Evolutionary conservation across 352 stramenopile species (phyloP).

Genomic region (Elongisporangium prolatum): DNA sequence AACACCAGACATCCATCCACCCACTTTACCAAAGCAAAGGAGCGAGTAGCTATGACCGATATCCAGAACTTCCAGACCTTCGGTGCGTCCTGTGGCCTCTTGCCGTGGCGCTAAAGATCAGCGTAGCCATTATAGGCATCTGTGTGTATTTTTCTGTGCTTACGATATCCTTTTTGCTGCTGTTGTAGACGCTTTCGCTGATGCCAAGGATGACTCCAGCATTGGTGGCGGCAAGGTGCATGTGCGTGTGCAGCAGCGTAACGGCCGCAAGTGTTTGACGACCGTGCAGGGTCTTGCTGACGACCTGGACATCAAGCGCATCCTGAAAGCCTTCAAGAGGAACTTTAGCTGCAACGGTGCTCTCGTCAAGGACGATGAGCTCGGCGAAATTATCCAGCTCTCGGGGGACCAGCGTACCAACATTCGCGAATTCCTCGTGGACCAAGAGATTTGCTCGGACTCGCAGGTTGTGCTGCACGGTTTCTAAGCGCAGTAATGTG

Average conservation of each 20-base stretch:
- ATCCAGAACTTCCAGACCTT: constrained; percentile 90
- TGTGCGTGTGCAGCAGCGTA: constrained; percentile 99
- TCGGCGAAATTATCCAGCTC: constrained; percentile 98
- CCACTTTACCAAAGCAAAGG: constrained; percentile 6
- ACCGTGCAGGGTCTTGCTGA: constrained; percentile 97
- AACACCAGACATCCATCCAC: neutral
- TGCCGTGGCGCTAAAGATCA: neutral
- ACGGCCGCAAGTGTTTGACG: constrained; percentile 99
- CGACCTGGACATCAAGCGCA: constrained; percentile 98
- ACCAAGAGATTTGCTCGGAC: constrained; percentile 98
- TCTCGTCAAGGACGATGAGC: constrained; percentile 97
- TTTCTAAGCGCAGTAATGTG: constrained; percentile 84
- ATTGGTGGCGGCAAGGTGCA: constrained; percentile 92
- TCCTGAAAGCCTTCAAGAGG: constrained; percentile 99
- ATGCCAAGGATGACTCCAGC: constrained; percentile 85
- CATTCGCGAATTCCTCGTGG: constrained; percentile 98
- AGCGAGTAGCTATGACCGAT: constrained; percentile 50
- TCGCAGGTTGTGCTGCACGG: constrained; percentile 96
- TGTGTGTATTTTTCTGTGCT: constrained; percentile 2
- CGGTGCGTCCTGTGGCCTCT: constrained; percentile 37
- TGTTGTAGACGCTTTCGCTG: constrained; percentile 74
- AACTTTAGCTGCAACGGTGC: constrained; percentile 99
- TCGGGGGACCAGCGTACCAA: constrained; percentile 99
- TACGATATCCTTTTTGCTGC: constrained; percentile 1
- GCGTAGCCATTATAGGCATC: neutral